Base-by-base conservation (phyloP, 2,329 filamentous ascomycete species). In the Alternaria gaisen region DNA sequence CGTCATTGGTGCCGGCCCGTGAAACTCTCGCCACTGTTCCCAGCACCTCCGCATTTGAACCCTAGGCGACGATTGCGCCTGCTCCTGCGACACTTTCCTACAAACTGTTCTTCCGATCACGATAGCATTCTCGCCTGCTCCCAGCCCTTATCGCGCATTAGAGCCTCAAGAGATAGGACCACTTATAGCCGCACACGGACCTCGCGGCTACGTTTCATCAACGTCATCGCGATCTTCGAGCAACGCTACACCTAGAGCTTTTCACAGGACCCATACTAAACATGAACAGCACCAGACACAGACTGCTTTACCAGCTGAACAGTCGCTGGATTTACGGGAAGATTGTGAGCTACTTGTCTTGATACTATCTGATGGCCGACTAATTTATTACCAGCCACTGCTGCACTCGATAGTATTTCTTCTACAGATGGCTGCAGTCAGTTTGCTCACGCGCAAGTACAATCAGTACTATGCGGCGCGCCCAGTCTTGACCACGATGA, bases 401-500 rank as follows among this genome's bases (percentile, higher is more conserved):
- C 83, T 98, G 59, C 93, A 98, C 83, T 85, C 89, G 61, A 84
- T 96, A 73, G 87, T 97, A 65, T 91, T 97, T 78, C 79, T 97
- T 44, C 86, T 97, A 80, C 91, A 99, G 81, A 92, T 98, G 88
- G 89, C 88, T 60, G 89, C 97, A 79, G 87, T 94, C 64, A 91
- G 90, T 68, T 87, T 95, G 67, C 83, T 99, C 56, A 89, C 90
- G 46, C 87, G 92, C 72, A 92, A 93, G 77, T 99, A 97, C 85
- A 97, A 97, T 81, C 86, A 88, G 69, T 97, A 96, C 83, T 99
- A 98, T 86, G 90, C 92, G 69, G 90, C 93, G 76, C 91, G 92
- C 75, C 95, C 76, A 91, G 92, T 99, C 42, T 87, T 99, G 73
- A 99, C 95, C 64, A 99, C 97, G 81, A 99, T 99, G 94, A 92